These are phyloP conservation scores for Hypomontagnella monticulosa DNA, from an alignment of 495 filamentous ascomycete species.

Conservation along the genomic window DNA sequence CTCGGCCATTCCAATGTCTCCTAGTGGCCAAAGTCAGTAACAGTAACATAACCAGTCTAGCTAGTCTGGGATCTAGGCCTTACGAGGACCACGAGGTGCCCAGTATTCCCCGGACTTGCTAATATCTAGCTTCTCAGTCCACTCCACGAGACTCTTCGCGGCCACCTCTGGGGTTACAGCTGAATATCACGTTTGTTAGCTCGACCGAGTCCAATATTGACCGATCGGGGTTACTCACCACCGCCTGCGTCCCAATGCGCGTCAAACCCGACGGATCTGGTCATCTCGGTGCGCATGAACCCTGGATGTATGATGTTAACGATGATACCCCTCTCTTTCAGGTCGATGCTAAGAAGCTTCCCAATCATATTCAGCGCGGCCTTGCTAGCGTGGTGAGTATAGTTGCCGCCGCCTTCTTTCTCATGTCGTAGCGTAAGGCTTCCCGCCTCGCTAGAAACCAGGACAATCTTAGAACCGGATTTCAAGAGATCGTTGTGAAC, in stretches of 20 bases:
- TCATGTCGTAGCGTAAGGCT: conserved; percentile 73
- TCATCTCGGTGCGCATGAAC: conserved; percentile 82
- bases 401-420: conserved; percentile 76
- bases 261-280: conserved; percentile 73
- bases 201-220: conserved; percentile 16
- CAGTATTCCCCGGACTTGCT: conserved; percentile 74
- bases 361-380: conserved; percentile 80
- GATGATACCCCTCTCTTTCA: conserved; percentile 69
- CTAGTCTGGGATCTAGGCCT: conserved; percentile 37
- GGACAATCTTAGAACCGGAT: conserved; percentile 66
- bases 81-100: conserved; percentile 74
- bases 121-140: conserved; percentile 70
- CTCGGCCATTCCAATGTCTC: conserved; percentile 77
- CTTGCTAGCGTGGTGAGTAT: conserved; percentile 77
- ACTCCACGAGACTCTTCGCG: conserved; percentile 68
- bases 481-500: conserved; percentile 62
- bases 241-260: conserved; percentile 74
- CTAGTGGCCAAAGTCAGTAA: conserved; percentile 41
- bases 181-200: conserved; percentile 36
- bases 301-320: conserved; percentile 76
- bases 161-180: conserved; percentile 75
- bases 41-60: conserved; percentile 19
- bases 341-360: conserved; percentile 72
- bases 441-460: conserved; percentile 74
- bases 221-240: conserved; percentile 53